Evolutionary conservation across 129 eudicot genomes (phyloP).

Genomic region (Scalesia atractyloides): DNA sequence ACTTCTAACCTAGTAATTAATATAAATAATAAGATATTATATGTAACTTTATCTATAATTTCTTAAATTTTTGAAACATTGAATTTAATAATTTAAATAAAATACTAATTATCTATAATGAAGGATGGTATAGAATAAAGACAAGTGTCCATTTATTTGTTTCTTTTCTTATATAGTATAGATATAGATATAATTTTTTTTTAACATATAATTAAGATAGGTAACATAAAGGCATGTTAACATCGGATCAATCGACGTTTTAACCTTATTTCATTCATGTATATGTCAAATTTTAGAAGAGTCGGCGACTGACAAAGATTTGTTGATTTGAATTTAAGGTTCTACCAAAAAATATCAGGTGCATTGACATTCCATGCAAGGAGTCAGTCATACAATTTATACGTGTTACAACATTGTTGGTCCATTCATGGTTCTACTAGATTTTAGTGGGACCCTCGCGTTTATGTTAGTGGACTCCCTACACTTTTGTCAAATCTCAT

Average conservation of each 20-base stretch:
- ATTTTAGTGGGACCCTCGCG: constrained; percentile 20
- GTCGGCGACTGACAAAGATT: neutral
- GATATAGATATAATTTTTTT: no score
- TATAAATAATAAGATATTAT: no score
- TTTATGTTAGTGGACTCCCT: neutral
- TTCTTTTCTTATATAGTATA: no score
- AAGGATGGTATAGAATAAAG: no score
- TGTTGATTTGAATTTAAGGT: neutral
- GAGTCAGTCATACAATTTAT: neutral
- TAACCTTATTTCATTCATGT: neutral
- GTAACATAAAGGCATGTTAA: no score
- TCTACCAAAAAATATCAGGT: constrained; percentile 18
- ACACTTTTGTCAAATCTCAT: neutral
- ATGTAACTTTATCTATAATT: no score
- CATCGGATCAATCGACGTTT: neutral
- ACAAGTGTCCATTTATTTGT: no score
- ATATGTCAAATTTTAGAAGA: neutral
- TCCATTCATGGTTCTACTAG: neutral
- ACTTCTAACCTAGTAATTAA: no score
- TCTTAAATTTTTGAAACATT: no score
- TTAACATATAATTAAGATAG: no score
- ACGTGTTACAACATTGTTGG: constrained; percentile 25
- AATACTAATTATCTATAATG: no score
- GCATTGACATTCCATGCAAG: constrained; percentile 17
- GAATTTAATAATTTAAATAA: no score